Conservation (phyloP, 768 basidiomycete species). For the Suillus americanus region DNA sequence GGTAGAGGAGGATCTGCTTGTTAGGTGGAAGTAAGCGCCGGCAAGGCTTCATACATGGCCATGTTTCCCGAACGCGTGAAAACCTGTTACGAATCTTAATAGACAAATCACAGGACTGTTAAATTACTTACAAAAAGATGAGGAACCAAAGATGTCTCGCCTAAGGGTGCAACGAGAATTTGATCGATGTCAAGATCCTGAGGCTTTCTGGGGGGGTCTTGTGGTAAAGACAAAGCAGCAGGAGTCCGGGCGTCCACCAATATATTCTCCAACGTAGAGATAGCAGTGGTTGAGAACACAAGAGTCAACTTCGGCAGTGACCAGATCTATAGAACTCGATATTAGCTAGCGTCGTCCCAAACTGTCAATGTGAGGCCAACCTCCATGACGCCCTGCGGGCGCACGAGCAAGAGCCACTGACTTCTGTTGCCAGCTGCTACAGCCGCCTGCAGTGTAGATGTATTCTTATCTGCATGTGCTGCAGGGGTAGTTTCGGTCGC, state of each 20-base stretch:
- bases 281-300: constrained; percentile 66
- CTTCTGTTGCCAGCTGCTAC: constrained; percentile 62
- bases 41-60: constrained; percentile 76
- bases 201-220: constrained; percentile 70
- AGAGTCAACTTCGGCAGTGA: constrained; percentile 78
- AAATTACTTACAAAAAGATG: constrained; percentile 70
- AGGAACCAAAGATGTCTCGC: constrained; percentile 61
- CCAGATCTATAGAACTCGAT: constrained; percentile 63
- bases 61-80: constrained; percentile 81
- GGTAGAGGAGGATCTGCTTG: constrained; percentile 38
- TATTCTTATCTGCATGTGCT: constrained; percentile 33
- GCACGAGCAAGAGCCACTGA: constrained; percentile 80
- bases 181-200: constrained; percentile 81
- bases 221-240: constrained; percentile 58
- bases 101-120: constrained; percentile 1
- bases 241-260: constrained; percentile 66
- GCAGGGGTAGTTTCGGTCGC: constrained; percentile 35
- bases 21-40: constrained; percentile 34
- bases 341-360: constrained; percentile 9
- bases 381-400: constrained; percentile 81
- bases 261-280: constrained; percentile 64
- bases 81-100: constrained; percentile 46
- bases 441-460: constrained; percentile 65
- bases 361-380: constrained; percentile 37
- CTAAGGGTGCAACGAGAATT: constrained; percentile 69